Conservation (phyloP, 2,329 filamentous ascomycete genomes). For the Nothomitra cinnamomea region DNA sequence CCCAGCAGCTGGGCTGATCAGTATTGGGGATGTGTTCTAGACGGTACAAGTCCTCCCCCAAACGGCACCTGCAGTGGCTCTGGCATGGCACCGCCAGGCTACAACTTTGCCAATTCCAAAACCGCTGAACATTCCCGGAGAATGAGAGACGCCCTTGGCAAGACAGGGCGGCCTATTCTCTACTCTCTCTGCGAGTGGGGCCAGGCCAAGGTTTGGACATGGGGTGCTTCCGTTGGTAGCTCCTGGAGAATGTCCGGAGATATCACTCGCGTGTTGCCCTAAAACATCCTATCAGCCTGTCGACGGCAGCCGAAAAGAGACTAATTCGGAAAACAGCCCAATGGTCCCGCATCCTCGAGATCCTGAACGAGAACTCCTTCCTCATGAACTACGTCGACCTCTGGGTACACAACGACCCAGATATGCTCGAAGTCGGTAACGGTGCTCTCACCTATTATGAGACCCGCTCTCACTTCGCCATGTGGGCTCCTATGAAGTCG, state of each 20-base stretch:
- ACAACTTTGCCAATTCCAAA: too few species aligned
- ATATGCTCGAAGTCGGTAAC: conserved; percentile 26
- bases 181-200: conserved; percentile 40
- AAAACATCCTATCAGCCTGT: conserved; percentile 10
- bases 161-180: conserved; percentile 28
- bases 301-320: too few species aligned
- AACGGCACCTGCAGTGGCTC: too few species aligned
- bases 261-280: conserved; percentile 9
- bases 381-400: conserved; percentile 20
- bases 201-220: conserved; percentile 29
- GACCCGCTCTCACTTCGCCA: conserved; percentile 22
- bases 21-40: conserved; percentile 25
- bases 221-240: conserved; percentile 32
- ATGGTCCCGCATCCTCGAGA: conserved; percentile 19
- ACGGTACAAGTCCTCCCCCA: conserved; percentile 20
- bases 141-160: conserved; percentile 36
- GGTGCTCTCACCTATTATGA: conserved; percentile 18
- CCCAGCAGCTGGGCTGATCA: conserved; percentile 23
- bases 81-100: too few species aligned
- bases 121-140: conserved; percentile 21
- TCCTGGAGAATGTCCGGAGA: conserved; percentile 24
- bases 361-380: conserved; percentile 23
- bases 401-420: conserved; percentile 22
- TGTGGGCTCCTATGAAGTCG: conserved; percentile 25
- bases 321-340: too few species aligned